Conservation (phyloP, 2,329 filamentous ascomycete genomes). For the Penicillium decumbens region DNA sequence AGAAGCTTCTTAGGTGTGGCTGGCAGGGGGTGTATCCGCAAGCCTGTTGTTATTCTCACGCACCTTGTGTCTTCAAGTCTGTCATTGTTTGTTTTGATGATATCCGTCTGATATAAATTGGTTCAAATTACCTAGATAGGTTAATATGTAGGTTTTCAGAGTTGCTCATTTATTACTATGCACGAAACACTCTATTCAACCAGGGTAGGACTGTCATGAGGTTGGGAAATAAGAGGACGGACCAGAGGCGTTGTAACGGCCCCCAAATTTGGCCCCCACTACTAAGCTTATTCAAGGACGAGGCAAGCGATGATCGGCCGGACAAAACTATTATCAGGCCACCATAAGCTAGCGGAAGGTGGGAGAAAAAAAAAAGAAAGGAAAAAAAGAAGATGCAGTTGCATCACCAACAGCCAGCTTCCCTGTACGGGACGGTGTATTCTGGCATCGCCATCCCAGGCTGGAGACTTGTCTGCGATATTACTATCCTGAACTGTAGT, state of each 20-base stretch:
- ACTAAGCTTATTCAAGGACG: background rate
- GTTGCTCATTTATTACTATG: background rate
- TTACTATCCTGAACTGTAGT: conserved; percentile 55
- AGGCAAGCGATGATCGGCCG: background rate
- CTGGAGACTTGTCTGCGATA: conserved; percentile 55
- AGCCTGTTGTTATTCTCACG: background rate
- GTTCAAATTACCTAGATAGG: background rate
- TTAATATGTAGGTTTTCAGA: background rate
- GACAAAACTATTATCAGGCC: background rate
- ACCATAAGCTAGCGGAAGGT: background rate
- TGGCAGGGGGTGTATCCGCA: background rate
- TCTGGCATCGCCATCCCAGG: conserved; percentile 53
- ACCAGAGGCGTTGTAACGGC: background rate
- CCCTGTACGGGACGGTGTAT: conserved; percentile 45
- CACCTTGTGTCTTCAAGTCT: background rate
- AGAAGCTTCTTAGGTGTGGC: conserved; percentile 9
- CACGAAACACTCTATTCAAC: too few species aligned
- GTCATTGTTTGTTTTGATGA: background rate
- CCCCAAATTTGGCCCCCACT: background rate
- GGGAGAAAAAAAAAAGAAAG: conserved; percentile 6
- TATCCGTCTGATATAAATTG: background rate
- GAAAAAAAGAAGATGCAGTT: conserved; percentile 33
- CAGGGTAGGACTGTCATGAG: background rate
- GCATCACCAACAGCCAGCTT: conserved; percentile 34
- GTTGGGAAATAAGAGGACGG: background rate